These are phyloP conservation scores for Zalaria sp. DNA, from an alignment of 2,329 filamentous ascomycete genomes.

Conservation along the genomic window DNA sequence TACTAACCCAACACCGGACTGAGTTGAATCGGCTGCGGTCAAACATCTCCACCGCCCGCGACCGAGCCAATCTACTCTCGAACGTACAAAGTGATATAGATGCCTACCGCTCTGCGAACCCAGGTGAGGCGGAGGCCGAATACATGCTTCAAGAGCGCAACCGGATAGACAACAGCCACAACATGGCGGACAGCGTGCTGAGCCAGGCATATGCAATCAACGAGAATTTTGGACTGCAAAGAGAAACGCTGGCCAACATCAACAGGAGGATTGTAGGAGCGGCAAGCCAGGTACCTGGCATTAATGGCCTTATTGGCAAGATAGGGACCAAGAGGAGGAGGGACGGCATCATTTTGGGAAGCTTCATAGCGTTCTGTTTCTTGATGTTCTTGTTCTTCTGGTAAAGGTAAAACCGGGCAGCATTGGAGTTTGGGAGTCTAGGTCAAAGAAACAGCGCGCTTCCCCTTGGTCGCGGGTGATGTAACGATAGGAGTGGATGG, in stretches of 20 bases:
- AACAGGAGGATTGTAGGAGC: slow-evolving; percentile 82
- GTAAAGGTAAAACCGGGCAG: slow-evolving; percentile 22
- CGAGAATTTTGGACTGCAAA: slow-evolving; percentile 74
- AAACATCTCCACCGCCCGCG: slow-evolving; percentile 62
- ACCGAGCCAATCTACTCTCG: slow-evolving; percentile 77
- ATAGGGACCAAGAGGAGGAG: slow-evolving; percentile 92
- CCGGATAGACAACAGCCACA: slow-evolving; percentile 78
- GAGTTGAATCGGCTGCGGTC: slow-evolving; percentile 65
- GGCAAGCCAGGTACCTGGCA: slow-evolving; percentile 79
- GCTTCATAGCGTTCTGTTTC: slow-evolving; percentile 86
- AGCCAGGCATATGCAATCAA: slow-evolving; percentile 95
- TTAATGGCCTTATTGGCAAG: slow-evolving; percentile 80
- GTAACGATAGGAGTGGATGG: too few species aligned
- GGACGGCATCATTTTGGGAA: slow-evolving; percentile 84
- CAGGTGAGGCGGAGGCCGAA: slow-evolving; percentile 73
- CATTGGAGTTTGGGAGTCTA: slow-evolving; percentile 2
- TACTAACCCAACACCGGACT: slow-evolving; percentile 72
- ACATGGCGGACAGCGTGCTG: slow-evolving; percentile 76
- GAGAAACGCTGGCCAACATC: slow-evolving; percentile 77
- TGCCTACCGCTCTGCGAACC: slow-evolving; percentile 66
- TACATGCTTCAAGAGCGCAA: slow-evolving; percentile 91
- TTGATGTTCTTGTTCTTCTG: slow-evolving; percentile 70
- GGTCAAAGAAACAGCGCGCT: background rate
- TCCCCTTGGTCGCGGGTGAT: too few species aligned
- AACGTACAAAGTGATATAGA: slow-evolving; percentile 88